Evolutionary conservation across 345 rosid genomes (phyloP).

Genomic region (Citrus cavaleriei): DNA sequence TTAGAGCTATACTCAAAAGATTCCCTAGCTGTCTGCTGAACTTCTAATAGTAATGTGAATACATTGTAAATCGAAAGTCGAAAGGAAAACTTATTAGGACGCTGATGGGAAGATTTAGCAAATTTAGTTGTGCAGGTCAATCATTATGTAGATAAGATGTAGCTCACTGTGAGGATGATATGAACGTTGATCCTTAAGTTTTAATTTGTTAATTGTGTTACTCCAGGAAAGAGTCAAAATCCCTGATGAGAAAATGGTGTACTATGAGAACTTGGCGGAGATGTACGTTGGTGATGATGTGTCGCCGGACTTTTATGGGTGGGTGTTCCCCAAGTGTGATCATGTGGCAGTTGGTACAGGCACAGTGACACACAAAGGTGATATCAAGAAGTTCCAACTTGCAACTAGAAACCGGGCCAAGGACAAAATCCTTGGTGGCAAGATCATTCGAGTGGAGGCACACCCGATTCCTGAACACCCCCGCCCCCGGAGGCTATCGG

Average conservation of each 20-base stretch:
- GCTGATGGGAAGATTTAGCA: neutral
- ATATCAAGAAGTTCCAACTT: conserved; percentile 84
- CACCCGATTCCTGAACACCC: conserved; percentile 95
- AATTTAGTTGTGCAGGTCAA: neutral
- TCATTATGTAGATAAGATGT: neutral
- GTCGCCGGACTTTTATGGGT: conserved; percentile 90
- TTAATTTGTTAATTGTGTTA: neutral
- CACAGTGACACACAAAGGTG: conserved; percentile 89
- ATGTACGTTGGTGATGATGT: conserved; percentile 97
- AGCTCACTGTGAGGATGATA: neutral
- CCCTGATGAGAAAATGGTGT: conserved; percentile 80
- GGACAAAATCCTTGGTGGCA: conserved; percentile 87
- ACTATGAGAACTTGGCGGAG: conserved; percentile 86
- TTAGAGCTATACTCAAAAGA: no score
- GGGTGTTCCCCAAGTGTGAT: conserved; percentile 98
- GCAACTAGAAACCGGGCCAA: conserved; percentile 85
- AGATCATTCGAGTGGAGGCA: conserved; percentile 87
- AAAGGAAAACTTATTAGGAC: no score
- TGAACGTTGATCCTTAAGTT: neutral
- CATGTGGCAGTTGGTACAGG: conserved; percentile 96
- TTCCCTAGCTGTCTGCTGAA: no score
- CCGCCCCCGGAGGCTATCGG: conserved; percentile 59
- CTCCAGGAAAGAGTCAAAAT: conserved; percentile 79
- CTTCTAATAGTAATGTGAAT: no score
- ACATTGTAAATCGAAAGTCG: no score